Percentiles rank a stretch among this genome's conserved stretches.
phyloP scores from a whole-genome alignment of 176 grass and related monocot species.

The Lolium rigidum region DNA sequence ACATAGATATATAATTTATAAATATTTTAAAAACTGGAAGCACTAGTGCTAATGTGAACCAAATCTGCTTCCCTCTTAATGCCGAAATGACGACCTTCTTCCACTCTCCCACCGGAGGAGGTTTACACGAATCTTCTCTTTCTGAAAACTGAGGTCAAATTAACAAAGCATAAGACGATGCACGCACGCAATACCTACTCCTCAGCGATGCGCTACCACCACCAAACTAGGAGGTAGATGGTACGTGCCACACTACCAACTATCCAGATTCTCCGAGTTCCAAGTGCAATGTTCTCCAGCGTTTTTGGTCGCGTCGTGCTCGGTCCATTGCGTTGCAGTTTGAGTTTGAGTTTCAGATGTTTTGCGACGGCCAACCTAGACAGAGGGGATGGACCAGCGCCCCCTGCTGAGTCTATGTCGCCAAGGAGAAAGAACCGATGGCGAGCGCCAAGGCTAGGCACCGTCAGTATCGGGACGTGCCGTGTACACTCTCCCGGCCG shows the following conservation, averaged over 20 bases:
- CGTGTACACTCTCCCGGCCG: slow-evolving; percentile 18
- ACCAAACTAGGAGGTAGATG: neutral
- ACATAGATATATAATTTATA: too few relatives aligned
- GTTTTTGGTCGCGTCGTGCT: neutral
- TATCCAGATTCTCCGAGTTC: neutral
- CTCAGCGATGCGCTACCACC: neutral
- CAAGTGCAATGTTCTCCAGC: neutral
- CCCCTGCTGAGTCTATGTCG: neutral
- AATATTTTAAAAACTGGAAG: neutral
- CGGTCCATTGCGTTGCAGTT: neutral
- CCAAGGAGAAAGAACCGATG: too few relatives aligned
- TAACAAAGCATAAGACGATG: slow-evolving; percentile 27
- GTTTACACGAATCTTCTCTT: slow-evolving; percentile 39
- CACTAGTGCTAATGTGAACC: neutral
- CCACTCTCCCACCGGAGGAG: slow-evolving; percentile 16
- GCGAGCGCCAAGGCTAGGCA: too few relatives aligned
- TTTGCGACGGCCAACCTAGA: neutral
- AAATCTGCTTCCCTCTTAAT: too few relatives aligned
- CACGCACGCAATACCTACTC: neutral
- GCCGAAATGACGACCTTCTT: neutral
- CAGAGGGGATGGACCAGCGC: too few relatives aligned
- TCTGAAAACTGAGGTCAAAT: slow-evolving; percentile 6
- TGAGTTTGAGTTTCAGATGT: neutral
- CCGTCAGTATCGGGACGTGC: too few relatives aligned
- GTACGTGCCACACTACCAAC: neutral